Evolutionary conservation across 345 rosid genomes (phyloP).

Genomic region (Noccaea bulbosa): DNA sequence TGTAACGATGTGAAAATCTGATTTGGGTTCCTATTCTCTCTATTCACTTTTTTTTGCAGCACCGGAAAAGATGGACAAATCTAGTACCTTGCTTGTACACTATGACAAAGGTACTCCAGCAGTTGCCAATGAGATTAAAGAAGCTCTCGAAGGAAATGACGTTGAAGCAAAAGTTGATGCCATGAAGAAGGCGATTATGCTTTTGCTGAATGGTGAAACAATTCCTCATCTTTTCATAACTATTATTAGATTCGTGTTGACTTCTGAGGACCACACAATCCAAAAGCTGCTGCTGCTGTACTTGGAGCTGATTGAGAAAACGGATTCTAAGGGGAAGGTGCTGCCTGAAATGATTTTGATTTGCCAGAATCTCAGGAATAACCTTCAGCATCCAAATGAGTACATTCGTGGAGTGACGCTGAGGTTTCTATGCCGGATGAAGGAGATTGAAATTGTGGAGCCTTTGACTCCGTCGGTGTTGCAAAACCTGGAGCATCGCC

Average conservation of each 20-base stretch:
- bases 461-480: slow-evolving; percentile 74
- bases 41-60: slow-evolving; percentile 21
- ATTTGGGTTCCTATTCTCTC: slow-evolving; percentile 12
- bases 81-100: slow-evolving; percentile 74
- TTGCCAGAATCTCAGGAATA: slow-evolving; percentile 86
- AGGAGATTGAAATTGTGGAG: slow-evolving; percentile 70
- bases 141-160: slow-evolving; percentile 86
- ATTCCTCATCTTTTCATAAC: slow-evolving; percentile 94
- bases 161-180: slow-evolving; percentile 71
- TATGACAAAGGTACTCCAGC: slow-evolving; percentile 90
- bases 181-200: slow-evolving; percentile 89
- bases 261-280: slow-evolving; percentile 88
- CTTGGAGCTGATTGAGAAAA: slow-evolving; percentile 83
- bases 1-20: slow-evolving; percentile 8
- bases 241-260: slow-evolving; percentile 81
- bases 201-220: slow-evolving; percentile 86
- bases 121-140: slow-evolving; percentile 86
- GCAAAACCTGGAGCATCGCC: slow-evolving; percentile 76
- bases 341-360: slow-evolving; percentile 92
- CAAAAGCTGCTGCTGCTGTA: slow-evolving; percentile 80
- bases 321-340: slow-evolving; percentile 74
- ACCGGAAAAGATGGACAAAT: slow-evolving; percentile 66
- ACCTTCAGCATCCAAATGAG: slow-evolving; percentile 90
- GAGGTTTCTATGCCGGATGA: slow-evolving; percentile 76
- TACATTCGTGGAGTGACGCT: slow-evolving; percentile 85